Evolutionary conservation across 176 grass and related monocot species (phyloP), one percentile per base, ranked within the genome.

Genomic region (Cenchrus fungigraminus): DNA sequence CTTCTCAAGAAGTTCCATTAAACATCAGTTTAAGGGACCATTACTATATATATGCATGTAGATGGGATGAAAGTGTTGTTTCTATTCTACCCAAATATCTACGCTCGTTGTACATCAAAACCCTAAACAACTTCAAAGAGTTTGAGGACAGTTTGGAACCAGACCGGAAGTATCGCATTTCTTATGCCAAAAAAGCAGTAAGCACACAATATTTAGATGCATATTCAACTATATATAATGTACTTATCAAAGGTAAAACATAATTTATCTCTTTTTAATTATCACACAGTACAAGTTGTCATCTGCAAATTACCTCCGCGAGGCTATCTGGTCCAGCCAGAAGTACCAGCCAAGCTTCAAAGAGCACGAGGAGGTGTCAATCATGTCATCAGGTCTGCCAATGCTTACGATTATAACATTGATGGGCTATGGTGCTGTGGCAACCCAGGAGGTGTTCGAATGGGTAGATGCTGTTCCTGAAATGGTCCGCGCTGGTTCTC

Each of bases 111-210:
- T 77, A 61, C 42, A n/a, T 59, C 53, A 25, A 77, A 61, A 43
- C 46, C 1, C 37, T 77, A 16, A 61, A 34, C 31, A 32, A 32
- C 31, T 32, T 32, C 31, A 32, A 32, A 32, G 31, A 32, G 31
- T 32, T 32, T 32, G 74, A 77, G 37, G 55, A 77, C 6, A 61
- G 11, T 8, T 61, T 77, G 55, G 25, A 77, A 61, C 55, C 55
- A 25, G 45, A 61, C 46, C 19, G 60, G 46, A 77, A 77, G 55
- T 77, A 77, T 4, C 74, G 74, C 12, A 15, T 77, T 34, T 20
- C 19, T 14, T 61, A 77, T 12, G 3, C 46, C 0, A 25, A 10
- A 77, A 43, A 25, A 3, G 54, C 54, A 0, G 74, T 61, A 45
- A 4, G 50, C 34, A 13, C 13, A 74, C 13, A 34, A 0, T 19